phyloP scores from a whole-genome alignment of 2,329 filamentous ascomycete genomes.

The Cordyceps sp. region DNA sequence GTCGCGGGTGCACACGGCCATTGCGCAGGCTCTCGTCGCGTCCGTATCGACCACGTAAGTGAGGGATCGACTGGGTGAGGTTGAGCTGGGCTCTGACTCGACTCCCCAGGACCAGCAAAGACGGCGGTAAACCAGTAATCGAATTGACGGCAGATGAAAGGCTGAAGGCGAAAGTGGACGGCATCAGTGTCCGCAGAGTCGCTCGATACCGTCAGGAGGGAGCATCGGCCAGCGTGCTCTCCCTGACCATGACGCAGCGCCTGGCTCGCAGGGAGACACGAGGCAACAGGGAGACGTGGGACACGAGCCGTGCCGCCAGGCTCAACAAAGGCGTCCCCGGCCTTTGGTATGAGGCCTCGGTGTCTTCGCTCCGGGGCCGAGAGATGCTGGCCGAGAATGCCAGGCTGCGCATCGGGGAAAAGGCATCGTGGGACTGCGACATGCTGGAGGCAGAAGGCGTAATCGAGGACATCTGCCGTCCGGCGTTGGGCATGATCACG shows the following conservation, averaged over 20 bases:
- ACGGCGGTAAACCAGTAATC: slow-evolving; percentile 7
- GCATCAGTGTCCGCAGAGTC: slow-evolving; percentile 7
- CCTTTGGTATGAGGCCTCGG: slow-evolving; percentile 12
- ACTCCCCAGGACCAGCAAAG: slow-evolving; percentile 3
- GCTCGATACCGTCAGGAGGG: slow-evolving; percentile 7
- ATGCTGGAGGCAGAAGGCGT: slow-evolving; percentile 7
- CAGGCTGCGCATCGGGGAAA: slow-evolving; percentile 10
- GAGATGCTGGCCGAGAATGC: slow-evolving; percentile 10
- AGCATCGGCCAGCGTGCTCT: slow-evolving; percentile 6
- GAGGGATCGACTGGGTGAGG: too few relatives aligned
- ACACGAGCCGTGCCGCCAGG: neutral
- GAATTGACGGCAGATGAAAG: slow-evolving; percentile 3
- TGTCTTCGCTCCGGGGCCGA: slow-evolving; percentile 9
- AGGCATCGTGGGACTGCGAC: slow-evolving; percentile 9
- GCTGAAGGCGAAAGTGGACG: slow-evolving; percentile 5
- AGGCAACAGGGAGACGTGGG: slow-evolving; percentile 3
- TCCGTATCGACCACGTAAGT: slow-evolving; percentile 11
- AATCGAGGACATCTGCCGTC: slow-evolving; percentile 11
- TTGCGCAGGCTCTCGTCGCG: slow-evolving; percentile 7
- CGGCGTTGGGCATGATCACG: slow-evolving; percentile 12
- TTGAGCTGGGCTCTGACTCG: neutral
- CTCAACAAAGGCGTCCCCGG: neutral
- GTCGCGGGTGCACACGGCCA: slow-evolving; percentile 5
- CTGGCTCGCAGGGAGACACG: slow-evolving; percentile 2
- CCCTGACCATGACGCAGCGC: slow-evolving; percentile 8